Evolutionary conservation across 2,329 filamentous ascomycete genomes (phyloP).

Genomic region (Colletotrichum filicis): DNA sequence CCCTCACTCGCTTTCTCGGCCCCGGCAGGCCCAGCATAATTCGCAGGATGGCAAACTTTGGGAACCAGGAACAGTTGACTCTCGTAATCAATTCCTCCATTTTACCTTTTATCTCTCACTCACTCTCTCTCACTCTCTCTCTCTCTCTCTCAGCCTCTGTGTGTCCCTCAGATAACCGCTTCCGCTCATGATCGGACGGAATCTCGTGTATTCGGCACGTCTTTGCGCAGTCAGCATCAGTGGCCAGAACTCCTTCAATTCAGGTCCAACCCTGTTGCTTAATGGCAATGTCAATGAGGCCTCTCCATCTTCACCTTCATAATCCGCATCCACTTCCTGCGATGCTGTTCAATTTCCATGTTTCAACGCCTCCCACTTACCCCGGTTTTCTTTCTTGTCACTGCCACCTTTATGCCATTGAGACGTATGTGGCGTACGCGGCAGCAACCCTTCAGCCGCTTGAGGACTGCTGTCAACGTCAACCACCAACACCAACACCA

Average conservation of each 20-base stretch:
- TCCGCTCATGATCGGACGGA: conserved; percentile 15
- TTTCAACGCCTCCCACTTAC: neutral
- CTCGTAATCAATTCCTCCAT: neutral
- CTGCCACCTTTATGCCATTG: neutral
- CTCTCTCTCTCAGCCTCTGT: neutral
- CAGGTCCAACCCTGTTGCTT: conserved; percentile 14
- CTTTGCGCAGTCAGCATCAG: conserved; percentile 23
- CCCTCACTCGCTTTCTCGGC: neutral
- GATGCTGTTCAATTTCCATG: conserved; percentile 3
- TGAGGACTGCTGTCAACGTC: conserved; percentile 1
- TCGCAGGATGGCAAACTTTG: neutral
- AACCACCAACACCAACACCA: neutral
- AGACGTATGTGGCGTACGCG: conserved; percentile 16
- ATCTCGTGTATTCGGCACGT: neutral
- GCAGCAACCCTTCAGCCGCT: conserved; percentile 8
- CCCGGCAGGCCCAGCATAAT: neutral
- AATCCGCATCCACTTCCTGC: neutral
- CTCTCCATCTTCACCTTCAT: neutral
- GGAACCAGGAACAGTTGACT: neutral
- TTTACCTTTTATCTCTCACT: neutral
- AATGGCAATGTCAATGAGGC: conserved; percentile 1
- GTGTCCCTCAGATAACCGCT: neutral
- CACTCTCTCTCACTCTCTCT: neutral
- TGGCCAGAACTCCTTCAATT: neutral
- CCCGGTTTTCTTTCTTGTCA: neutral